Percentiles rank a stretch among this genome's conserved stretches.
Evolutionary conservation across 805 yeast species (phyloP).

Genomic region (Candida nonsorbophila): DNA sequence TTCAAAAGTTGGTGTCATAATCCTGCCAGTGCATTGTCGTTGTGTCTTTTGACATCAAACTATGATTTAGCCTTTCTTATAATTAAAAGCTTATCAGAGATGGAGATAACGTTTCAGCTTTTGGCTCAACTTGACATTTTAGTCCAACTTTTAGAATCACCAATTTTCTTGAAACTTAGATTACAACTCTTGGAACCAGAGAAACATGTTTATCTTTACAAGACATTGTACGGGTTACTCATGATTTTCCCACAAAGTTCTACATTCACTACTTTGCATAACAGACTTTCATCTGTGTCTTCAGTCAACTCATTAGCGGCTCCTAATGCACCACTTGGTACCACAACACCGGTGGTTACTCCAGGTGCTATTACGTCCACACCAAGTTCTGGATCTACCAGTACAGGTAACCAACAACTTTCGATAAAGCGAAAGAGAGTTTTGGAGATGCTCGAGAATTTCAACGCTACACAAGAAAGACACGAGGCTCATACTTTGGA

Average conservation of each 20-base stretch:
- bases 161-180: slow-evolving; percentile 82
- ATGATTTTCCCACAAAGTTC: slow-evolving; percentile 94
- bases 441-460: slow-evolving; percentile 38
- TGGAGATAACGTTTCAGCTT: slow-evolving; percentile 73
- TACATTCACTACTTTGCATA: slow-evolving; percentile 78
- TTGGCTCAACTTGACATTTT: slow-evolving; percentile 84
- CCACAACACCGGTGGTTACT: slow-evolving; percentile 14
- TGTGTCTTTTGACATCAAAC: slow-evolving; percentile 81
- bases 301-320: slow-evolving; percentile 19
- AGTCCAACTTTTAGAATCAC: slow-evolving; percentile 87
- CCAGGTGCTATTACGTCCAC: slow-evolving; percentile 14
- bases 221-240: slow-evolving; percentile 83
- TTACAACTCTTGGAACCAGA: slow-evolving; percentile 87
- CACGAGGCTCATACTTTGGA: slow-evolving; percentile 15
- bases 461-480: slow-evolving; percentile 28
- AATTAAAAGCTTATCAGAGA: slow-evolving; percentile 71
- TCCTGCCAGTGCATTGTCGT: slow-evolving; percentile 79
- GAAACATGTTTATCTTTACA: slow-evolving; percentile 71
- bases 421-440: slow-evolving; percentile 34
- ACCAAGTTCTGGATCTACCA: slow-evolving; percentile 10
- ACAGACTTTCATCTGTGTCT: slow-evolving; percentile 61
- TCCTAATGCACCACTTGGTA: slow-evolving; percentile 5
- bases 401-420: slow-evolving; percentile 18
- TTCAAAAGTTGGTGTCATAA: slow-evolving; percentile 92
- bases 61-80: slow-evolving; percentile 86